Conservation (phyloP, 192 early-diverging fungal genomes). For the Coemansia erecta region DNA sequence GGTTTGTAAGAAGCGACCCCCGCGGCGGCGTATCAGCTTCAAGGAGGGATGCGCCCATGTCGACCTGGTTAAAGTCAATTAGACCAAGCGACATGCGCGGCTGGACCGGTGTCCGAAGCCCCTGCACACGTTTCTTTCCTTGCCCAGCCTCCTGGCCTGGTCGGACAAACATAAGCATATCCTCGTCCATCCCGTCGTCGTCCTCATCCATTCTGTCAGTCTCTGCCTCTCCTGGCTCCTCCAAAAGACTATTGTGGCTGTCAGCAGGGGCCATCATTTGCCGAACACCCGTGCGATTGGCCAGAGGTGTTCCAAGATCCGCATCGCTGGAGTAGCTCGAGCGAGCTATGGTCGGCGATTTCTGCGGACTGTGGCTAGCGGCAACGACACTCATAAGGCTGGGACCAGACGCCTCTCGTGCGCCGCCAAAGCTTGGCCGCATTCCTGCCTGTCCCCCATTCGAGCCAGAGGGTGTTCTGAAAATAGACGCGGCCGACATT, state of each 20-base stretch:
- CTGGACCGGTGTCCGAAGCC: constrained; percentile 24
- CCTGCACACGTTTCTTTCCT: constrained; percentile 16
- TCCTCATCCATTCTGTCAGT: constrained; percentile 9
- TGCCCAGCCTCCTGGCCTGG: background rate
- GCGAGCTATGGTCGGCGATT: constrained; percentile 5
- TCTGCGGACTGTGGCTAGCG: constrained; percentile 20
- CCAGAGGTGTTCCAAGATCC: background rate
- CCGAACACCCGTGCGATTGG: background rate
- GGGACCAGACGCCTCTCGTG: constrained; percentile 13
- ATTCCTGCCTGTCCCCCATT: constrained; percentile 9
- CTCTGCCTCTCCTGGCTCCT: background rate
- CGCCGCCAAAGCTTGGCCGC: constrained; percentile 28
- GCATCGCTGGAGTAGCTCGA: constrained; percentile 3
- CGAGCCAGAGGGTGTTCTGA: constrained; percentile 16
- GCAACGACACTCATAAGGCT: constrained; percentile 35
- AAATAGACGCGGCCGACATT: constrained; percentile 15
- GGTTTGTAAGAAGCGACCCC: constrained; percentile 5
- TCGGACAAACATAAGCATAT: constrained; percentile 9
- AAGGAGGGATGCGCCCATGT: constrained; percentile 30
- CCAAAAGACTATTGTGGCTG: background rate
- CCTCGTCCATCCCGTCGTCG: constrained; percentile 15
- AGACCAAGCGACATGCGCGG: constrained; percentile 47
- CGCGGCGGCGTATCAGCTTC: constrained; percentile 19
- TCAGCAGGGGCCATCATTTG: background rate
- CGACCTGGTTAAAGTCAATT: constrained; percentile 50